Evolutionary conservation across 306 rosid species (phyloP).

Genomic region (Dryas octopetala): DNA sequence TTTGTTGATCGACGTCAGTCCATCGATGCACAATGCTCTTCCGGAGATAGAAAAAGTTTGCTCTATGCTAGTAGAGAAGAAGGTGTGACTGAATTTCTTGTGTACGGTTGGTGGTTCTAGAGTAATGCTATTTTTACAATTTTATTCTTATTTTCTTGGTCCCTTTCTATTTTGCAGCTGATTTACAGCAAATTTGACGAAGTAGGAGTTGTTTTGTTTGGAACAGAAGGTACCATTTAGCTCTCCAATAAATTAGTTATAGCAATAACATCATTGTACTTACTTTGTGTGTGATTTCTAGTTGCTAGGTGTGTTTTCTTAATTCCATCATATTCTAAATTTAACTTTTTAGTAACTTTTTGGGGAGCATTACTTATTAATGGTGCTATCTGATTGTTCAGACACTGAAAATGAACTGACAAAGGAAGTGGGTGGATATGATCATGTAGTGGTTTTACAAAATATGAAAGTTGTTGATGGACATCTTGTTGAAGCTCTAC

Average conservation of each 20-base stretch:
- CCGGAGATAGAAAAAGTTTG: slow-evolving; percentile 72
- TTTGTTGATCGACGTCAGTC: slow-evolving; percentile 88
- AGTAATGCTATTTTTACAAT: neutral
- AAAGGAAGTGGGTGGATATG: slow-evolving; percentile 84
- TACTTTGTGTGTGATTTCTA: neutral
- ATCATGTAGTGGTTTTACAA: slow-evolving; percentile 70
- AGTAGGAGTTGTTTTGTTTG: slow-evolving; percentile 78
- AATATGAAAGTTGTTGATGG: slow-evolving; percentile 78
- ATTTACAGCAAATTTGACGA: slow-evolving; percentile 59
- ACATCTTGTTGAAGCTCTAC: slow-evolving; percentile 61
- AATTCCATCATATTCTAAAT: neutral
- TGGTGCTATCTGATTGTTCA: slow-evolving; percentile 31
- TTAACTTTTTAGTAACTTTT: neutral
- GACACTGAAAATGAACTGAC: slow-evolving; percentile 81
- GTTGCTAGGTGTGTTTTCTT: neutral
- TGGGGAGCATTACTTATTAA: neutral
- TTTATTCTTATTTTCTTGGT: neutral
- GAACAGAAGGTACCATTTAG: slow-evolving; percentile 61
- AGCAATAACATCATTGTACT: neutral
- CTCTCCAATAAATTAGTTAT: slow-evolving; percentile 1
- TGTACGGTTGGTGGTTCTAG: neutral
- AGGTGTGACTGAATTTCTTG: slow-evolving; percentile 36
- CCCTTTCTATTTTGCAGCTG: slow-evolving; percentile 46
- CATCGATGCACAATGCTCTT: slow-evolving; percentile 77
- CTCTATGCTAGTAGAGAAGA: slow-evolving; percentile 70